phyloP scores from a whole-genome alignment of 2,329 filamentous ascomycete genomes.

The Sporothrix dimorphospora region DNA sequence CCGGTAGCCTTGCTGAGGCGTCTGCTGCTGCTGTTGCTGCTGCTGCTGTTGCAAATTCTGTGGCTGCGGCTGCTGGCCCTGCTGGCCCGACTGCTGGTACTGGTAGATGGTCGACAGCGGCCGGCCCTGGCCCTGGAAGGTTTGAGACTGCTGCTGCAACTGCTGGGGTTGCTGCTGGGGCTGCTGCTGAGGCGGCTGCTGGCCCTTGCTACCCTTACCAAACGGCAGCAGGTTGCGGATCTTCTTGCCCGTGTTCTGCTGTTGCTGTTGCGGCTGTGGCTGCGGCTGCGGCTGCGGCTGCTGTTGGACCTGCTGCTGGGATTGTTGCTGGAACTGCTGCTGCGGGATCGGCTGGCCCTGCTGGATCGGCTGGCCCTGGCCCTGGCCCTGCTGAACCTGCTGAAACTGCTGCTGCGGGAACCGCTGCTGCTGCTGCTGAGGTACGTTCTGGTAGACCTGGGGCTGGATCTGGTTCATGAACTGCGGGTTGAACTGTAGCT shows the following conservation, averaged over 20 bases:
- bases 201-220: conserved; percentile 28
- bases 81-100: conserved; percentile 15
- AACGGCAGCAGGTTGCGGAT: conserved; percentile 28
- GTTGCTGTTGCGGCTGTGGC: conserved; percentile 6
- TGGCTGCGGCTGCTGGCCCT: not conserved
- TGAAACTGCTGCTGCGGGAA: not conserved
- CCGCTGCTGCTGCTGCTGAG: not conserved
- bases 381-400: not conserved
- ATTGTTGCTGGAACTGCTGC: conserved; percentile 19
- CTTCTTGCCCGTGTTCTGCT: conserved; percentile 23
- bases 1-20: not conserved
- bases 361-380: not conserved
- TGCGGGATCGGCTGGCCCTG: not conserved
- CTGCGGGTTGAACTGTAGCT: conserved; percentile 2
- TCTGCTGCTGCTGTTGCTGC: not conserved
- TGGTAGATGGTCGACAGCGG: conserved; percentile 18
- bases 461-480: not conserved
- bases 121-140: conserved; percentile 8
- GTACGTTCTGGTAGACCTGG: not conserved
- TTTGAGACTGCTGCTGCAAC: conserved; percentile 4
- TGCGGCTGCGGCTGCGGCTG: conserved; percentile 4
- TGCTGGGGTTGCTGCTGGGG: conserved; percentile 2
- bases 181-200: not conserved
- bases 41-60: not conserved
- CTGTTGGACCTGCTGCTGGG: conserved; percentile 6